A percentile compares a stretch with the other conserved stretches of the same genome.
These are phyloP conservation scores for Nasturtium officinale DNA, from an alignment of 345 rosid genomes.

Conservation along the genomic window DNA sequence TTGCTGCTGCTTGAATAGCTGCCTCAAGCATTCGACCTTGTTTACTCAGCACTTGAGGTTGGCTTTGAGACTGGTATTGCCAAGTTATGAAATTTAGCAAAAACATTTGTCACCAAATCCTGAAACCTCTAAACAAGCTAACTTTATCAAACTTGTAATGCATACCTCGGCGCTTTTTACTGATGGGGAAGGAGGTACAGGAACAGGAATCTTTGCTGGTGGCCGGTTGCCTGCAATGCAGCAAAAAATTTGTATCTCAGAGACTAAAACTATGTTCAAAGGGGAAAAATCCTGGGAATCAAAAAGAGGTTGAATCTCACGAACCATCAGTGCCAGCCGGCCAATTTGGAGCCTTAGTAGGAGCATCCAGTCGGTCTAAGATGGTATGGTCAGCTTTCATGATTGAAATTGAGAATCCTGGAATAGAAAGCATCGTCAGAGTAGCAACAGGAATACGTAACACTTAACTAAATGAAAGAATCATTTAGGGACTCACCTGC, in stretches of 20 bases:
- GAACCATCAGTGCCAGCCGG: constrained; percentile 85
- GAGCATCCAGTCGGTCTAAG: constrained; percentile 78
- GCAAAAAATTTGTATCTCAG: constrained; percentile 14
- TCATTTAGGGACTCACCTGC: constrained; percentile 62
- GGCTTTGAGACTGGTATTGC: constrained; percentile 57
- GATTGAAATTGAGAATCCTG: constrained; percentile 93
- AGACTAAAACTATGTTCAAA: not conserved
- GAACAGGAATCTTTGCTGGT: constrained; percentile 89
- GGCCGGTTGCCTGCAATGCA: constrained; percentile 70
- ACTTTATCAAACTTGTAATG: not conserved
- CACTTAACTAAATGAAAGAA: constrained; percentile 5
- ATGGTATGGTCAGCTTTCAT: constrained; percentile 81
- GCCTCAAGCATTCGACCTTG: constrained; percentile 73
- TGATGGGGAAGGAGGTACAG: constrained; percentile 64
- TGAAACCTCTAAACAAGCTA: constrained; percentile 16
- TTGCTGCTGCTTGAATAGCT: constrained; percentile 86
- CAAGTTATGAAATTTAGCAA: constrained; percentile 28
- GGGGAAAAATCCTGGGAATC: not conserved
- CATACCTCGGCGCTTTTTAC: constrained; percentile 69
- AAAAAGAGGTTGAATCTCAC: constrained; percentile 34
- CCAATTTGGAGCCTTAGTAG: constrained; percentile 96
- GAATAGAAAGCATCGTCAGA: constrained; percentile 24
- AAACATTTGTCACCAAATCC: constrained; percentile 7
- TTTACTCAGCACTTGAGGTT: constrained; percentile 62
- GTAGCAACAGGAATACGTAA: constrained; percentile 15